A percentile compares a stretch with the other conserved stretches of the same genome.
These are phyloP conservation scores for Lachancea waltii DNA, from an alignment of 805 yeast genomes.

Conservation along the genomic window DNA sequence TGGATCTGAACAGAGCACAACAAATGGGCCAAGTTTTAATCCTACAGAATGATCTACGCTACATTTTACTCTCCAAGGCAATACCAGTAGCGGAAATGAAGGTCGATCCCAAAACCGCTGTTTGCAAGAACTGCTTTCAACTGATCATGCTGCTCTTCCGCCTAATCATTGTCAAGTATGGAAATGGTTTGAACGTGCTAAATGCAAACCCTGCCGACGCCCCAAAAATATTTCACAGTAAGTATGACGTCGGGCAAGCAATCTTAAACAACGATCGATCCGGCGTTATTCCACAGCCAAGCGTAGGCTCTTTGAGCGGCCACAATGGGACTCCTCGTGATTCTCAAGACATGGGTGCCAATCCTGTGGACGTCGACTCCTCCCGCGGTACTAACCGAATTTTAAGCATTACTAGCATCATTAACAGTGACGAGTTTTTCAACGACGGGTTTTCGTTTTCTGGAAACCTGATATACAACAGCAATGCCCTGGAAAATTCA, in stretches of 20 bases:
- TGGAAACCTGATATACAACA: slow-evolving; percentile 10
- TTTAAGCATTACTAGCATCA: slow-evolving; percentile 9
- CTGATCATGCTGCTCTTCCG: slow-evolving; percentile 31
- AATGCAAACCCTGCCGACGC: neutral
- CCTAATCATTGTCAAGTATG: slow-evolving; percentile 26
- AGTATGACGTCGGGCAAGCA: slow-evolving; percentile 10
- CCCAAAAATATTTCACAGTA: slow-evolving; percentile 7
- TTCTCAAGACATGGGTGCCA: neutral
- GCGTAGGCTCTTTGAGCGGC: slow-evolving; percentile 5
- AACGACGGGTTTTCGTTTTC: slow-evolving; percentile 9
- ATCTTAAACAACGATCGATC: slow-evolving; percentile 4
- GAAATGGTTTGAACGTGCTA: slow-evolving; percentile 5
- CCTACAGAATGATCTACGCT: slow-evolving; percentile 32
- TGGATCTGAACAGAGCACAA: slow-evolving; percentile 39
- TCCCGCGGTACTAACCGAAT: slow-evolving; percentile 4
- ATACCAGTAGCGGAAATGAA: slow-evolving; percentile 30
- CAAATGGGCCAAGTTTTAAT: slow-evolving; percentile 23
- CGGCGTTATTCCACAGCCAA: slow-evolving; percentile 10
- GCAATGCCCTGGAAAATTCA: slow-evolving; percentile 8
- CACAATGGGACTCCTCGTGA: neutral
- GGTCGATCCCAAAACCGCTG: slow-evolving; percentile 31
- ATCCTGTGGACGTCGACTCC: slow-evolving; percentile 1
- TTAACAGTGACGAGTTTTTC: slow-evolving; percentile 6
- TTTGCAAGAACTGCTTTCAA: slow-evolving; percentile 31
- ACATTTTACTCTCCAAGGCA: slow-evolving; percentile 28